Base-by-base conservation (phyloP, 768 basidiomycete species). In the Psilocybe azurescens region DNA sequence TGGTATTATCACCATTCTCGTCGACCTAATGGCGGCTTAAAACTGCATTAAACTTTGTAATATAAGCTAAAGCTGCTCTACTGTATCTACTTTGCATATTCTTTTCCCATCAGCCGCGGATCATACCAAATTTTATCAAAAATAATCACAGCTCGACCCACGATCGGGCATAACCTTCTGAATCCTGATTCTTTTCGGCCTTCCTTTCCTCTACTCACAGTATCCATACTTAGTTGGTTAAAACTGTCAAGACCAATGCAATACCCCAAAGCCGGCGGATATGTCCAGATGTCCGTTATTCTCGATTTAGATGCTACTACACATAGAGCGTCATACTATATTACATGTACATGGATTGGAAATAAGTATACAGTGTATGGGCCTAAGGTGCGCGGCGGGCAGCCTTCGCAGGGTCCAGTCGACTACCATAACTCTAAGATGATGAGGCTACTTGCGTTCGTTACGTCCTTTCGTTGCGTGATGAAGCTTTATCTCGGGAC, bases 1-100 rank as follows among this genome's bases (percentile, higher is more conserved):
- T 50, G 95, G 95, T 39, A 93, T 97, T 59, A 84, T 94, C 60
- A 96, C 93, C 18, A 96, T 97, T 69, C 80, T 95, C 49, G 93
- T 97, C 36, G 94, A 96, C 77, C 75, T 95, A 50, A 83, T 85
- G 82, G 82, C 84, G 11, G 59, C 64, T 51, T 63, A 29, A 24
- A 59, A 20, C 28, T 24, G 8, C 14, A n/a, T 11, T 39, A 16
- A 41, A 33, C 32, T 18, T 38, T 36, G 52, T 53, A 33, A 36
- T 38, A 36, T 14, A n/a, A 33, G 5, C n/a, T 8, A 20, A 20
- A 50, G 20, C 24, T 50, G 28, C 18, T 30, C 7, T 8, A 24
- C 16, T 39, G 28, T 54, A 38, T 55, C 18, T 30, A 33, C 52
- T 24, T 53, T 16, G 13, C 5, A 50, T 38, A 39, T 54, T 41